Conservation (phyloP, 441 rosid genomes). For the Capsella rubella region DNA sequence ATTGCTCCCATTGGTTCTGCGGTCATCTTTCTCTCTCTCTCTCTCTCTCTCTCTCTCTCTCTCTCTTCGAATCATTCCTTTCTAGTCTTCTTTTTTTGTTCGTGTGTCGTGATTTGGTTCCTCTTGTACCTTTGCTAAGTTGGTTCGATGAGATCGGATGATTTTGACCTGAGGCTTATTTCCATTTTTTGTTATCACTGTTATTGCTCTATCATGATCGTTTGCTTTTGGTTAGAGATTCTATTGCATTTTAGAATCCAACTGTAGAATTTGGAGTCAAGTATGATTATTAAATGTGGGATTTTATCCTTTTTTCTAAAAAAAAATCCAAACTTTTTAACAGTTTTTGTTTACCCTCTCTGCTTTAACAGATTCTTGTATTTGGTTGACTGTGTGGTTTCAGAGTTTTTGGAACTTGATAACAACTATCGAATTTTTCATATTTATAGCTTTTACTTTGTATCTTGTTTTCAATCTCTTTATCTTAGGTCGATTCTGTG, state of each 20-base stretch:
- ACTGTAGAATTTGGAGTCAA: not conserved
- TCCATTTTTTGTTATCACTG: not conserved
- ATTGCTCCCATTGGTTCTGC: conserved; percentile 98
- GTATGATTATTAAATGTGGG: not conserved
- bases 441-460: not conserved
- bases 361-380: conserved; percentile 5
- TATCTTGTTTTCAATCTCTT: not conserved
- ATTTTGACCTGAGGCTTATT: not conserved
- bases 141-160: not conserved
- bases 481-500: not conserved
- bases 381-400: conserved; percentile 3
- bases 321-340: not conserved
- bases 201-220: conserved; percentile 15
- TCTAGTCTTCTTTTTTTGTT: not conserved
- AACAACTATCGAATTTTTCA: not conserved
- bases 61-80: not conserved
- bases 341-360: not conserved
- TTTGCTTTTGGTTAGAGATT: conserved; percentile 1
- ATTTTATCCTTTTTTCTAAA: not conserved
- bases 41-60: not conserved
- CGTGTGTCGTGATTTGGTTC: conserved; percentile 6
- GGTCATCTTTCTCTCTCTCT: conserved; percentile 49
- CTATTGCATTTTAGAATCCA: conserved; percentile 12
- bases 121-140: not conserved
- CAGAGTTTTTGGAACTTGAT: not conserved